Conservation (phyloP, 441 rosid genomes). For the Gossypium gossypioides region DNA sequence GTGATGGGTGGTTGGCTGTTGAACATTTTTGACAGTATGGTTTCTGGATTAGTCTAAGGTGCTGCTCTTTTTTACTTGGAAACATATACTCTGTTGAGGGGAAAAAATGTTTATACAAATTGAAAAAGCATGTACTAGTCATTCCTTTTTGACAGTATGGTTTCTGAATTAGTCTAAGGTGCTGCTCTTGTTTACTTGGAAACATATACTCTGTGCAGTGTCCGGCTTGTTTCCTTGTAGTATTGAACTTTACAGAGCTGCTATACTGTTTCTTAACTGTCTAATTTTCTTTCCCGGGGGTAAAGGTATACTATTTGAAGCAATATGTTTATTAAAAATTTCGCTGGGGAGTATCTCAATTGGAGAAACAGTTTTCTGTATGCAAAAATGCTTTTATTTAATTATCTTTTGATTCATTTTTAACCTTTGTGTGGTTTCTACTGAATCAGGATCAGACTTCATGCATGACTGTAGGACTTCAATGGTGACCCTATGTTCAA, state of each 20-base stretch:
- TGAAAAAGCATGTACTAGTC: background rate
- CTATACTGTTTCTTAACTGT: background rate
- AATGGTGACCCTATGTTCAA: slow-evolving; percentile 29
- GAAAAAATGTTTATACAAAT: background rate
- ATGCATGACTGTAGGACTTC: slow-evolving; percentile 14
- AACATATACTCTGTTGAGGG: background rate
- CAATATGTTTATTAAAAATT: background rate
- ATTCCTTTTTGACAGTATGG: background rate
- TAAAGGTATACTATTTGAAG: background rate
- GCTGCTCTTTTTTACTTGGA: background rate
- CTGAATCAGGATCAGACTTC: slow-evolving; percentile 25
- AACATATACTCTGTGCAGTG: background rate
- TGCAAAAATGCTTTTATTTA: background rate
- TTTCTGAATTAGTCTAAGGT: background rate
- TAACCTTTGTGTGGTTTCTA: background rate
- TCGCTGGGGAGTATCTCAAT: background rate
- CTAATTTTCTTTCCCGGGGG: background rate
- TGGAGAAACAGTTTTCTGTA: background rate
- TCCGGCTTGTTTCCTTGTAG: background rate
- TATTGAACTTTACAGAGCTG: background rate
- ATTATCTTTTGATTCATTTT: background rate
- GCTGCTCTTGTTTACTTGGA: background rate
- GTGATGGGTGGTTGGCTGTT: background rate
- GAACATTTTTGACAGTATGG: background rate
- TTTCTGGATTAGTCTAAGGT: background rate